Conservation (phyloP, 345 rosid genomes). For the Eucalyptus melliodora region DNA sequence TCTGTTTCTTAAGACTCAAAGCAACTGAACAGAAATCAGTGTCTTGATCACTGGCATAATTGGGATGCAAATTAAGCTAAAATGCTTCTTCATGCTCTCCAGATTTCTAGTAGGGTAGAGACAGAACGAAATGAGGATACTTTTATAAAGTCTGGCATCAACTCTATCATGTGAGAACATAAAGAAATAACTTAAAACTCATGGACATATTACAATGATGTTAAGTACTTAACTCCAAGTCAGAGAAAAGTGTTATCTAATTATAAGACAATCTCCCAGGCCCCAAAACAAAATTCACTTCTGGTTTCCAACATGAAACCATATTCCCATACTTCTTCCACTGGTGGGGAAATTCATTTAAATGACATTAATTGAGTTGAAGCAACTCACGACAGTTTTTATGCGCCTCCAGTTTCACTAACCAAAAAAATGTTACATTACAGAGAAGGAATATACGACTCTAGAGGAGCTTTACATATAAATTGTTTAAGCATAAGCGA, state of each 20-base stretch:
- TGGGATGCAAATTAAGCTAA: background rate
- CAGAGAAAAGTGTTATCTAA: background rate
- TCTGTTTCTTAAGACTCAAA: background rate
- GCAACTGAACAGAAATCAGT: background rate
- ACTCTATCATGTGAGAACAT: background rate
- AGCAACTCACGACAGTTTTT: background rate
- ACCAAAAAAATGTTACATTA: background rate
- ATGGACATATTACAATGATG: background rate
- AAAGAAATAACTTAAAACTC: background rate
- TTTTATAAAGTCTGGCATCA: background rate
- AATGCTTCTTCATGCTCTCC: background rate
- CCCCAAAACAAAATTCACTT: background rate
- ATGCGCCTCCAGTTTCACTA: background rate
- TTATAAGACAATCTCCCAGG: background rate
- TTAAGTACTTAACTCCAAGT: background rate
- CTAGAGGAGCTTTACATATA: background rate
- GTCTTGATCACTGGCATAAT: background rate
- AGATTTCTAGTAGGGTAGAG: background rate
- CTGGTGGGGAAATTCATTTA: background rate
- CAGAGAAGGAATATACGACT: background rate
- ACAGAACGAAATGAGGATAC: background rate
- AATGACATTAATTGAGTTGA: background rate
- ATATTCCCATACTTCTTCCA: background rate
- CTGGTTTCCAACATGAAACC: background rate
- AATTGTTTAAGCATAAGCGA: background rate